Evolutionary conservation across 352 stramenopile species (phyloP).

Genomic region (Peronospora destructor): DNA sequence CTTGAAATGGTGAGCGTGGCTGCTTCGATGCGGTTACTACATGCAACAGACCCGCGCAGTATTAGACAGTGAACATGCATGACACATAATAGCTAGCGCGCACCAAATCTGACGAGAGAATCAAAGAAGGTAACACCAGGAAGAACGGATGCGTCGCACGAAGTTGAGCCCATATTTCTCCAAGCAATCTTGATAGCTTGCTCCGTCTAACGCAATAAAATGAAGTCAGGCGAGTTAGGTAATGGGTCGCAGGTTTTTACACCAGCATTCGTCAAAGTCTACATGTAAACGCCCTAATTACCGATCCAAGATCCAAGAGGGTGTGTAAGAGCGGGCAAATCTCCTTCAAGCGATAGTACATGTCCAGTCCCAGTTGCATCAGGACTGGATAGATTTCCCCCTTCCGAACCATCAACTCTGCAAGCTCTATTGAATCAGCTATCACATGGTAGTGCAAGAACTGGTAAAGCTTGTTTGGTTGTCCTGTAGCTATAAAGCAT

Average conservation of each 20-base stretch:
- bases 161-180: slow-evolving; percentile 33
- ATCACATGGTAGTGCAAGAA: slow-evolving; percentile 55
- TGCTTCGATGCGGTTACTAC: slow-evolving; percentile 25
- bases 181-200: slow-evolving; percentile 43
- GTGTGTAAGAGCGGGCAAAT: slow-evolving; percentile 39
- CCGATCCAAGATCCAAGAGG: slow-evolving; percentile 44
- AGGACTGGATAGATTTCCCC: slow-evolving; percentile 23
- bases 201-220: slow-evolving; percentile 23
- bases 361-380: slow-evolving; percentile 56
- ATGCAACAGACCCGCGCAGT: neutral
- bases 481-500: slow-evolving; percentile 37
- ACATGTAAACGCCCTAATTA: slow-evolving; percentile 7
- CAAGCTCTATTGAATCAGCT: slow-evolving; percentile 52
- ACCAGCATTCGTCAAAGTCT: neutral
- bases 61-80: slow-evolving; percentile 1
- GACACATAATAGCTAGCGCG: slow-evolving; percentile 1
- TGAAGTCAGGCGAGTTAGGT: neutral
- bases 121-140: slow-evolving; percentile 44
- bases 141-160: slow-evolving; percentile 35
- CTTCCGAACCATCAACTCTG: slow-evolving; percentile 40
- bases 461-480: slow-evolving; percentile 54
- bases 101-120: slow-evolving; percentile 29
- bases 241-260: slow-evolving; percentile 1
- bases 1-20: slow-evolving; percentile 26
- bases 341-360: slow-evolving; percentile 54